These are phyloP conservation scores for Prototheca wickerhamii DNA, from an alignment of 163 green algal species.

Conservation along the genomic window DNA sequence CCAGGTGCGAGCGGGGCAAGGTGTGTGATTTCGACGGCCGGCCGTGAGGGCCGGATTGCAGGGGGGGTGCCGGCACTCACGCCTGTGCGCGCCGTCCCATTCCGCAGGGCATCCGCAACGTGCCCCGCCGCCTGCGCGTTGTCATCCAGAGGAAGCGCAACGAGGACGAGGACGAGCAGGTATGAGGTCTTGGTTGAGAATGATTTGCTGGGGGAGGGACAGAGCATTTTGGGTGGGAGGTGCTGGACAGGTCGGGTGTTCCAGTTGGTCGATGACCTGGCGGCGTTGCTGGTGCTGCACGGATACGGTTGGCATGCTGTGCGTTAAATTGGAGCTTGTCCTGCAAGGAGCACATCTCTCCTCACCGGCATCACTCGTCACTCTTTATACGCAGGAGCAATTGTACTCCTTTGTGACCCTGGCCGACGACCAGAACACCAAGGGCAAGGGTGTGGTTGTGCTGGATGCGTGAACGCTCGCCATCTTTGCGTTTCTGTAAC, in stretches of 20 bases:
- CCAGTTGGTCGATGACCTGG: too few relatives aligned
- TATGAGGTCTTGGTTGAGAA: conserved; percentile 21
- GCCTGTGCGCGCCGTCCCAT: not conserved
- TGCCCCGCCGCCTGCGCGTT: conserved; percentile 83
- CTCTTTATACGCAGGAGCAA: conserved; percentile 94
- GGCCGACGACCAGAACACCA: conserved; percentile 78
- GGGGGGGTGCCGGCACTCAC: not conserved
- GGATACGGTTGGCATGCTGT: too few relatives aligned
- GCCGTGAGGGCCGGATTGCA: not conserved
- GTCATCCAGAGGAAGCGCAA: conserved; percentile 86
- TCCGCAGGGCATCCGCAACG: conserved; percentile 81
- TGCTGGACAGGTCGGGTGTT: too few relatives aligned
- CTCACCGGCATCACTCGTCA: too few relatives aligned
- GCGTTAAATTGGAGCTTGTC: too few relatives aligned
- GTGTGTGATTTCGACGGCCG: not conserved
- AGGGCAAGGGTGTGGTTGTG: conserved; percentile 77
- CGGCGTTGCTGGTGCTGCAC: too few relatives aligned
- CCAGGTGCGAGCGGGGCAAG: conserved; percentile 34
- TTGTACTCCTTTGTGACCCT: conserved; percentile 97
- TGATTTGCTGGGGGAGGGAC: too few relatives aligned
- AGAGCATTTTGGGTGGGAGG: too few relatives aligned
- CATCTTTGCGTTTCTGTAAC: not conserved
- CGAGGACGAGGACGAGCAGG: conserved; percentile 96
- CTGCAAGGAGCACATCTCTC: too few relatives aligned
- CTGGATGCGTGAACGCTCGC: conserved; percentile 61